Evolutionary conservation across 1,284 basidiomycete species (phyloP).

Genomic region (Ustilago bromivora): DNA sequence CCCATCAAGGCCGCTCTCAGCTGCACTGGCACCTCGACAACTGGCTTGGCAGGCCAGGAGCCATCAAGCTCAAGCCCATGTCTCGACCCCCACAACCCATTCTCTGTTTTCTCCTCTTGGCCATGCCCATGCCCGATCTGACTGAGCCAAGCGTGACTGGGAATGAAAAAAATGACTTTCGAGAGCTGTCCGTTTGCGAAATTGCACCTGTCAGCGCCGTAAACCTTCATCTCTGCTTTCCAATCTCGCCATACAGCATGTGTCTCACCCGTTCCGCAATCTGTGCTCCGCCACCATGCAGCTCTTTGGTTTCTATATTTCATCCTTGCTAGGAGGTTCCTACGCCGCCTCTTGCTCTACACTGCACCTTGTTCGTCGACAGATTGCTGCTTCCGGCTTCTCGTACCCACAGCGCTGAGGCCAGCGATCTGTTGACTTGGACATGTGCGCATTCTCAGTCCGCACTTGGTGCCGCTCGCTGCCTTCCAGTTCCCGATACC

Average conservation of each 20-base stretch:
- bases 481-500: slow-evolving; percentile 8
- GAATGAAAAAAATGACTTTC: not conserved
- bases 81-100: too few relatives aligned
- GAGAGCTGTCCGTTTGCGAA: slow-evolving; percentile 9
- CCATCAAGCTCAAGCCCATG: too few relatives aligned
- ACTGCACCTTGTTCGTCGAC: not conserved
- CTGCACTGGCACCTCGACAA: too few relatives aligned
- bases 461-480: too few relatives aligned
- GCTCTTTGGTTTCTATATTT: not conserved
- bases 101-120: too few relatives aligned
- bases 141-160: too few relatives aligned
- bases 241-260: slow-evolving; percentile 12
- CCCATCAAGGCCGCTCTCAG: too few relatives aligned
- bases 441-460: too few relatives aligned
- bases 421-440: too few relatives aligned
- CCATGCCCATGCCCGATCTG: too few relatives aligned
- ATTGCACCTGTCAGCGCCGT: slow-evolving; percentile 21
- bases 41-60: too few relatives aligned
- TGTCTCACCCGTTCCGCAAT: slow-evolving; percentile 28
- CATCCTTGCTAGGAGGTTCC: not conserved
- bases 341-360: not conserved
- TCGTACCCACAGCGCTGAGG: too few relatives aligned
- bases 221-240: slow-evolving; percentile 4
- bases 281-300: slow-evolving; percentile 20
- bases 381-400: slow-evolving; percentile 1